A percentile compares a stretch with the other conserved stretches of the same genome.
Evolutionary conservation across 176 grass and related monocot species (phyloP).

Genomic region (Rhynchospora pubera): DNA sequence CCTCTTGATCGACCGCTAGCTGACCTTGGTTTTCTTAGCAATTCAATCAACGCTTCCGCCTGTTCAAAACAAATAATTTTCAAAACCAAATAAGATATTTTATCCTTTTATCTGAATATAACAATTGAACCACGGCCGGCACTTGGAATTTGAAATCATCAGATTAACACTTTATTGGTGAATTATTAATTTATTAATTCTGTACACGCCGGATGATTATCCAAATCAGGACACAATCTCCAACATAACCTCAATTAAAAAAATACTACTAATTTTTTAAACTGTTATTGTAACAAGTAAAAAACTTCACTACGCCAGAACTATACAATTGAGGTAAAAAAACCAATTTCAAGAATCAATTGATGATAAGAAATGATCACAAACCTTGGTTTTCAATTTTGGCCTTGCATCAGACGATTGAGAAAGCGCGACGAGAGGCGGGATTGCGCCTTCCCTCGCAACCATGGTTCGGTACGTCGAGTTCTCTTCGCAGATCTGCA

Average conservation of each 20-base stretch:
- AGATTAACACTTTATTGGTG: neutral
- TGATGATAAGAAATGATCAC: neutral
- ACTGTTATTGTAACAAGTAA: neutral
- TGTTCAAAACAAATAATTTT: conserved; percentile 31
- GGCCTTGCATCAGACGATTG: conserved; percentile 49
- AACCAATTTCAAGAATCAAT: neutral
- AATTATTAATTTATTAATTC: neutral
- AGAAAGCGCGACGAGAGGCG: conserved; percentile 79
- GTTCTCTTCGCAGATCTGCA: conserved; percentile 86
- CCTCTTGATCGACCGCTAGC: conserved; percentile 28
- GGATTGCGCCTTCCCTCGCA: conserved; percentile 83
- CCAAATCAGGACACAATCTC: neutral
- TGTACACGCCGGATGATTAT: neutral
- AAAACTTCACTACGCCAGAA: neutral
- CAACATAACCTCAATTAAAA: neutral
- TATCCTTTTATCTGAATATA: neutral
- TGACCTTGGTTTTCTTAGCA: conserved; percentile 61
- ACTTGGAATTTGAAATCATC: neutral
- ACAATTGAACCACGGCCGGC: neutral
- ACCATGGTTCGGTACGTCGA: conserved; percentile 62
- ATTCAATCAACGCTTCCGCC: conserved; percentile 67
- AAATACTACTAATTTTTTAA: neutral
- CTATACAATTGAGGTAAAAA: neutral
- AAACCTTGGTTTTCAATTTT: conserved; percentile 73
- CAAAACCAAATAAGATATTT: neutral